Evolutionary conservation across 768 basidiomycete genomes (phyloP).

Genomic region (Boletus coccyginus): DNA sequence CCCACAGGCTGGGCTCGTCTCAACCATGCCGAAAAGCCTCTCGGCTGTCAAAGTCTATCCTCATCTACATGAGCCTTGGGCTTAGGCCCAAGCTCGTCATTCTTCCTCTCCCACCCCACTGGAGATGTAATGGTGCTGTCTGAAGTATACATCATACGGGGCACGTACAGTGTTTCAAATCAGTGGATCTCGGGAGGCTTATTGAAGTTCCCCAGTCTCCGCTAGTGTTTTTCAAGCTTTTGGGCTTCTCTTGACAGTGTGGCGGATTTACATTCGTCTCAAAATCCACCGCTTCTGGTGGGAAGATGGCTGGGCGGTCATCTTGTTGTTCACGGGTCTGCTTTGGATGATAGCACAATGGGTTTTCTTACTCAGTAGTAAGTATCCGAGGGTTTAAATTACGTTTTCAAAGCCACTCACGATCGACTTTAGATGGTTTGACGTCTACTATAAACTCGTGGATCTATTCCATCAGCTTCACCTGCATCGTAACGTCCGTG

Average conservation of each 20-base stretch:
- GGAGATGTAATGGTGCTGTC: neutral
- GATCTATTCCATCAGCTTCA: constrained; percentile 12
- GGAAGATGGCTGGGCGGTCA: constrained; percentile 19
- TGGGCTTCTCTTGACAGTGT: constrained; percentile 15
- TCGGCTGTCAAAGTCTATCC: constrained; percentile 5
- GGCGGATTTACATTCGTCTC: constrained; percentile 19
- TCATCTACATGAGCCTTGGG: constrained; percentile 1
- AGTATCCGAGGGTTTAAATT: neutral
- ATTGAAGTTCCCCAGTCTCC: constrained; percentile 3
- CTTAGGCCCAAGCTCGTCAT: neutral
- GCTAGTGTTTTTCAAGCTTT: constrained; percentile 10
- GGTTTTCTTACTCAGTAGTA: constrained; percentile 6
- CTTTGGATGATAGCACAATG: constrained; percentile 13
- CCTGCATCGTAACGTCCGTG: constrained; percentile 6
- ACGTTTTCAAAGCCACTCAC: neutral
- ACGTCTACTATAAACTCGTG: constrained; percentile 7
- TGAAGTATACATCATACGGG: constrained; percentile 2
- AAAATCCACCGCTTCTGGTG: constrained; percentile 17
- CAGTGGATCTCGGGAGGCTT: neutral
- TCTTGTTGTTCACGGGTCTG: constrained; percentile 8
- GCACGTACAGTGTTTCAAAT: neutral
- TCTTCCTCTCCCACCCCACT: neutral
- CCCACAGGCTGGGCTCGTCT: neutral
- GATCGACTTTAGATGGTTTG: constrained; percentile 1
- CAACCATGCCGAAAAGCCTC: constrained; percentile 1